Percentiles rank a stretch among this genome's conserved stretches.
Conservation (phyloP, 495 filamentous ascomycete species). For the Daldinia bambusicola region DNA sequence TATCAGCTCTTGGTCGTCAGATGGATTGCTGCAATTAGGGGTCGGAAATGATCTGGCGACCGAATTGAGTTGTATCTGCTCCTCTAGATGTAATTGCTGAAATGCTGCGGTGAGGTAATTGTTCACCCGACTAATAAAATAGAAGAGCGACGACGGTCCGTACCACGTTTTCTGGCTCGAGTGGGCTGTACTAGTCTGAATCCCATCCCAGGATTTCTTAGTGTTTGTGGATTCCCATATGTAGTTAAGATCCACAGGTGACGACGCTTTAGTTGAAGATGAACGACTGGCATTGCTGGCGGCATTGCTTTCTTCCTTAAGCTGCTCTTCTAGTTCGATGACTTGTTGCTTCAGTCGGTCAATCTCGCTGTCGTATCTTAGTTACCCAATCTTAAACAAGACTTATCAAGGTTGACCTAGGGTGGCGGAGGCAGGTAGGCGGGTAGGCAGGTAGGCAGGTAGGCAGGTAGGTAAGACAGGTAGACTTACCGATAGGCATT, state of each 20-base stretch:
- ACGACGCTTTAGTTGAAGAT: slow-evolving; percentile 1
- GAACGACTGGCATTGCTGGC: neutral
- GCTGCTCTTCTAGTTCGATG: slow-evolving; percentile 2
- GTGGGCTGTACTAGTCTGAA: slow-evolving; percentile 1
- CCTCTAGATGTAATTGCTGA: slow-evolving; percentile 6
- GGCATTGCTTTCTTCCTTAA: slow-evolving; percentile 2
- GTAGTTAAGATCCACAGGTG: slow-evolving; percentile 6
- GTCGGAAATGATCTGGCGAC: slow-evolving; percentile 1
- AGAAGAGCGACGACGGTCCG: slow-evolving; percentile 8
- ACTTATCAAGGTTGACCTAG: neutral
- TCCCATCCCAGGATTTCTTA: slow-evolving; percentile 3
- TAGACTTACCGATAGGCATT: slow-evolving; percentile 5
- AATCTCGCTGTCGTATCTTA: slow-evolving; percentile 5
- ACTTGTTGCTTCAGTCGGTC: slow-evolving; percentile 12
- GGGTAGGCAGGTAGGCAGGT: neutral
- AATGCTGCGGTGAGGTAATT: slow-evolving; percentile 5
- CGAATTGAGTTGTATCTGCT: slow-evolving; percentile 8
- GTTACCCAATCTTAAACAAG: neutral
- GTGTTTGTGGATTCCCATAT: slow-evolving; percentile 3
- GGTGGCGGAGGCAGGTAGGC: neutral
- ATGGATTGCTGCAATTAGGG: neutral
- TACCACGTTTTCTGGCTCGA: slow-evolving; percentile 5
- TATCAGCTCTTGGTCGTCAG: neutral
- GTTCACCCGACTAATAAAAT: slow-evolving; percentile 6
- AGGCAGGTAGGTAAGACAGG: neutral